phyloP scores from a whole-genome alignment of 2,329 filamentous ascomycete species.

The Stachybotrys chlorohalonatus region DNA sequence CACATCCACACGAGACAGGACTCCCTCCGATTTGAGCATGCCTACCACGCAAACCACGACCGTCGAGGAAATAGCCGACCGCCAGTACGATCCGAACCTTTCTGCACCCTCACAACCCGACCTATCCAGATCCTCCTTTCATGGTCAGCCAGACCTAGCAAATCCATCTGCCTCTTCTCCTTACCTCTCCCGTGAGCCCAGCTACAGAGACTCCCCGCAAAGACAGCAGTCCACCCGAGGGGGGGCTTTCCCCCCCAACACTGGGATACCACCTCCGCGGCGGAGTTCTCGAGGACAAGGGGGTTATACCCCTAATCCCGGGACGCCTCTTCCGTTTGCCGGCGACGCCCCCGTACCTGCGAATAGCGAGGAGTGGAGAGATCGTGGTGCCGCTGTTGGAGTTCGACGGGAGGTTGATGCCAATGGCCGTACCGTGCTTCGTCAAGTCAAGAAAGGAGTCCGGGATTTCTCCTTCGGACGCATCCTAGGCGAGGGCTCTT shows the following conservation, averaged over 20 bases:
- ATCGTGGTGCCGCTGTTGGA: conserved; percentile 81
- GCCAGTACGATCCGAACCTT: conserved; percentile 11
- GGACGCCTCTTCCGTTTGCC: conserved; percentile 17
- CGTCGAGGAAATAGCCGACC: conserved; percentile 12
- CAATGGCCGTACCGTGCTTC: conserved; percentile 70
- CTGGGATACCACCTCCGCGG: conserved; percentile 61
- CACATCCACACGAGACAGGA: conserved; percentile 7
- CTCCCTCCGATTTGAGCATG: conserved; percentile 5
- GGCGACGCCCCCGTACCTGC: conserved; percentile 33
- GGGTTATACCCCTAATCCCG: conserved; percentile 32
- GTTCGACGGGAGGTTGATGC: conserved; percentile 77
- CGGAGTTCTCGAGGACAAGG: conserved; percentile 66
- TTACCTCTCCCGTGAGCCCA: conserved; percentile 56
- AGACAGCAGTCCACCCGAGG: conserved; percentile 55
- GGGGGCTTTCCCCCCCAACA: conserved; percentile 33
- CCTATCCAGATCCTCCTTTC: conserved; percentile 35
- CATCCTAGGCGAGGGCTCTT: conserved; percentile 89
- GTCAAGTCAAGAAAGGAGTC: conserved; percentile 91
- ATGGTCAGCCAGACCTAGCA: conserved; percentile 36
- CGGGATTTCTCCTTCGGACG: conserved; percentile 93
- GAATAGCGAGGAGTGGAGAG: conserved; percentile 91
- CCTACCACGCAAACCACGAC: conserved; percentile 2
- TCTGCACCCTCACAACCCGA: conserved; percentile 11
- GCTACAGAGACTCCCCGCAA: conserved; percentile 50
- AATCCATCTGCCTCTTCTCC: conserved; percentile 3